These are phyloP conservation scores for Herpetomonas samuelpessoai DNA, from an alignment of 208 protist genomes.

Conservation along the genomic window DNA sequence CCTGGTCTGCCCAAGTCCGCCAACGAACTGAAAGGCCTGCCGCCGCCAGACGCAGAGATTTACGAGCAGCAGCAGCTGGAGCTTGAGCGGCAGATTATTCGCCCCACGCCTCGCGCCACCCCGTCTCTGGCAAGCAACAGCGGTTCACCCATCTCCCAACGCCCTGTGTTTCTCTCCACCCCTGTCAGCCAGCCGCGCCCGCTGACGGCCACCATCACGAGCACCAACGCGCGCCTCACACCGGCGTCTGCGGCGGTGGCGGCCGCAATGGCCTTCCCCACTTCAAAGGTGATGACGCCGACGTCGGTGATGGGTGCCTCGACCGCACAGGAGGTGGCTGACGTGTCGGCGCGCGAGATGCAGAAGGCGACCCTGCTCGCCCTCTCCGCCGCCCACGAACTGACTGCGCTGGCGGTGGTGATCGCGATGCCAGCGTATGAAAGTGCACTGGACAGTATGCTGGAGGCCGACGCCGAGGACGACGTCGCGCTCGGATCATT, in stretches of 20 bases:
- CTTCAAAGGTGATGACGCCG: conserved; percentile 21
- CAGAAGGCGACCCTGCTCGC: conserved; percentile 50
- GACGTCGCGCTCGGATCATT: conserved; percentile 37
- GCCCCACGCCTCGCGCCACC: conserved; percentile 63
- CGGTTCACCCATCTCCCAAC: neutral
- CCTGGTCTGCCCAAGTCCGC: conserved; percentile 60
- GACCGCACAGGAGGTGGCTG: conserved; percentile 3
- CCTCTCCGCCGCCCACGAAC: conserved; percentile 40
- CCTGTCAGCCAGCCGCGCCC: conserved; percentile 19
- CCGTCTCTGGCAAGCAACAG: conserved; percentile 10
- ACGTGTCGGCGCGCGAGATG: conserved; percentile 22
- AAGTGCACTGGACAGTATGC: conserved; percentile 27
- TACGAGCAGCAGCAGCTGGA: conserved; percentile 70
- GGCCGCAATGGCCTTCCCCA: conserved; percentile 5
- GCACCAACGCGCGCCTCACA: conserved; percentile 21
- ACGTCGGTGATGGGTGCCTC: conserved; percentile 18
- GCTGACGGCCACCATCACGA: conserved; percentile 21
- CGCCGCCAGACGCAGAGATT: conserved; percentile 53
- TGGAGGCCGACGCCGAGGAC: conserved; percentile 22
- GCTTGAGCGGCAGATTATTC: conserved; percentile 53
- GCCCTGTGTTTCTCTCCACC: conserved; percentile 36
- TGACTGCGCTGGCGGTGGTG: conserved; percentile 45
- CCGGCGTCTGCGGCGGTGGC: conserved; percentile 1
- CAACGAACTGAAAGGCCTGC: conserved; percentile 70
- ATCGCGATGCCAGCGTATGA: conserved; percentile 53